Conservation (phyloP, 2,329 filamentous ascomycete genomes). For the Penicillium sp. region DNA sequence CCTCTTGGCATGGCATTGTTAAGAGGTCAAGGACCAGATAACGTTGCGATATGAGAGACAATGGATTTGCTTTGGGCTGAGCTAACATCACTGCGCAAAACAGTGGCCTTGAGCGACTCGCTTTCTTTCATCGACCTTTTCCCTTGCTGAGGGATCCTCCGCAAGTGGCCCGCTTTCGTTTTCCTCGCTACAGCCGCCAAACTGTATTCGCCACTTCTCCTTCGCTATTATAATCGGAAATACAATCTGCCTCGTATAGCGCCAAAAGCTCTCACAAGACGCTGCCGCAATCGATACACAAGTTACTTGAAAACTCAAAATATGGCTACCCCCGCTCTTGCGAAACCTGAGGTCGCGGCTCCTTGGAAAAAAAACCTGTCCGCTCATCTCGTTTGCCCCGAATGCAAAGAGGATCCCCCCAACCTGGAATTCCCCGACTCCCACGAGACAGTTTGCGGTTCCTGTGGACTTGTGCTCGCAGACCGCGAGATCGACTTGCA, state of each 20-base stretch:
- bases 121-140: not conserved
- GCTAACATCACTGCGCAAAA: conserved; percentile 37
- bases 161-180: conserved; percentile 15
- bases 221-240: conserved; percentile 56
- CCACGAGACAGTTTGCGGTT: conserved; percentile 87
- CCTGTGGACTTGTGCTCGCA: conserved; percentile 86
- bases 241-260: conserved; percentile 46
- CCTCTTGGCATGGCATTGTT: not conserved
- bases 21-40: not conserved
- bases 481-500: conserved; percentile 92
- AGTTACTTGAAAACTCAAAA: conserved; percentile 30
- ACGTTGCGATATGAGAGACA: not conserved
- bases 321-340: conserved; percentile 38
- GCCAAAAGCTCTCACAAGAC: conserved; percentile 47
- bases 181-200: conserved; percentile 51
- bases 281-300: conserved; percentile 40
- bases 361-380: conserved; percentile 81
- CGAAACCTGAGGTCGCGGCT: conserved; percentile 42
- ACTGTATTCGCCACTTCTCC: conserved; percentile 70
- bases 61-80: conserved; percentile 5
- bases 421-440: conserved; percentile 92
- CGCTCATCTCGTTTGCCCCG: conserved; percentile 79
- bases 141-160: conserved; percentile 19
- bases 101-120: conserved; percentile 34
- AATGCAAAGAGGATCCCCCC: conserved; percentile 89